These are phyloP conservation scores for Pseudogymnoascus sp. DNA, from an alignment of 2,329 filamentous ascomycete genomes.

Conservation along the genomic window DNA sequence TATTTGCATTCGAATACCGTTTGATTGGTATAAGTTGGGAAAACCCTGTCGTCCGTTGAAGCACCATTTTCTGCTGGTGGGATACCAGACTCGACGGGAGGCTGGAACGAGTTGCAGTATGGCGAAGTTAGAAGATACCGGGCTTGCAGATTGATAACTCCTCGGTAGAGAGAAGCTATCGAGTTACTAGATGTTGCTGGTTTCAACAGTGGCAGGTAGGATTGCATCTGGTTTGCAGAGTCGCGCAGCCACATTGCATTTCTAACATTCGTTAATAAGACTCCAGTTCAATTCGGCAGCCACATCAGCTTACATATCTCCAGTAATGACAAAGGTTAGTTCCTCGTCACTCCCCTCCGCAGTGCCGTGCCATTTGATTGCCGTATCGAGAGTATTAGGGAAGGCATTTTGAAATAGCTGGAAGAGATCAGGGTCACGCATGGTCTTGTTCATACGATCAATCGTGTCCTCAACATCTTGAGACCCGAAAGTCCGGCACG, in stretches of 20 bases:
- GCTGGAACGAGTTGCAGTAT: conserved; percentile 89
- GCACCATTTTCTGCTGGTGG: conserved; percentile 51
- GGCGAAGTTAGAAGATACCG: conserved; percentile 63
- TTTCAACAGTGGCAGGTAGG: conserved; percentile 56
- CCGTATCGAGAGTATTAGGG: conserved; percentile 70
- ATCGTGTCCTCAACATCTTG: conserved; percentile 72
- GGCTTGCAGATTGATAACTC: conserved; percentile 65
- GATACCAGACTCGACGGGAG: conserved; percentile 68
- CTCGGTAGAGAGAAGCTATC: conserved; percentile 61
- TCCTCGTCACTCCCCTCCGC: conserved; percentile 55
- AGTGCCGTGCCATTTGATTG: conserved; percentile 62
- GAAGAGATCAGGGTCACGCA: conserved; percentile 71
- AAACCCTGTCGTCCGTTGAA: conserved; percentile 55
- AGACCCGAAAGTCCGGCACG: conserved; percentile 77
- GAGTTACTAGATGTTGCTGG: conserved; percentile 49
- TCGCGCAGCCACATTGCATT: conserved; percentile 90
- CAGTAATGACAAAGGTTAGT: conserved; percentile 53
- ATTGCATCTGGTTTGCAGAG: conserved; percentile 69
- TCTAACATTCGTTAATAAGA: conserved; percentile 48
- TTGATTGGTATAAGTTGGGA: conserved; percentile 61
- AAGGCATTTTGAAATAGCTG: conserved; percentile 67
- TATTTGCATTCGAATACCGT: conserved; percentile 94
- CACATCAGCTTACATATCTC: conserved; percentile 41
- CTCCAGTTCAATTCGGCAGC: conserved; percentile 47
- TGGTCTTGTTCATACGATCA: conserved; percentile 57